These are phyloP conservation scores for Pholiota microspora DNA, from an alignment of 768 basidiomycete species.

Conservation along the genomic window DNA sequence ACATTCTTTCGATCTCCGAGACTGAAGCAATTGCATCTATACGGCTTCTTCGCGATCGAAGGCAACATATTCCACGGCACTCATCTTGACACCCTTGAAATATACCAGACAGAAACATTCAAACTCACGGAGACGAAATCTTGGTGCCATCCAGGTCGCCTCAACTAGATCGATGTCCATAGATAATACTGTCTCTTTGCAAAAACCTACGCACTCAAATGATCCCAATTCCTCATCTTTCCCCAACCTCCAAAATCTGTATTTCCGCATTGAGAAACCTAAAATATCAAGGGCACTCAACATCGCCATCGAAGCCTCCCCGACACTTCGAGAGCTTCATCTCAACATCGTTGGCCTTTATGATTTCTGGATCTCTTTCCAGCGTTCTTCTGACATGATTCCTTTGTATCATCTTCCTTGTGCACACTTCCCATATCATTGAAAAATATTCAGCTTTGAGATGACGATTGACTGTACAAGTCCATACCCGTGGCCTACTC, in stretches of 20 bases:
- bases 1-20: too few species aligned
- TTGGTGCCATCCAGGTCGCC: background rate
- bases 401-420: too few species aligned
- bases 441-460: background rate
- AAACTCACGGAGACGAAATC: too few species aligned
- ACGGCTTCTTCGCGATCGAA: background rate
- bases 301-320: background rate
- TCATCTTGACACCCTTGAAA: background rate
- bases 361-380: too few species aligned
- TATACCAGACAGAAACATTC: too few species aligned
- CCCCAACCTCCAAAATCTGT: background rate
- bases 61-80: background rate
- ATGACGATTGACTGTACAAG: background rate
- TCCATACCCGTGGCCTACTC: background rate
- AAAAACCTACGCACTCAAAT: background rate
- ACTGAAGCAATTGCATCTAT: background rate
- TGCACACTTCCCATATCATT: background rate
- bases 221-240: background rate
- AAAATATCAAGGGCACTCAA: background rate
- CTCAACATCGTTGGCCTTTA: background rate
- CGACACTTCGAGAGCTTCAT: background rate
- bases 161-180: background rate
- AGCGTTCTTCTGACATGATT: too few species aligned
- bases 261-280: background rate
- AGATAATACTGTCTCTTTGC: background rate